Conservation (phyloP, 2,329 filamentous ascomycete genomes). For the Ophiostoma sp. region DNA sequence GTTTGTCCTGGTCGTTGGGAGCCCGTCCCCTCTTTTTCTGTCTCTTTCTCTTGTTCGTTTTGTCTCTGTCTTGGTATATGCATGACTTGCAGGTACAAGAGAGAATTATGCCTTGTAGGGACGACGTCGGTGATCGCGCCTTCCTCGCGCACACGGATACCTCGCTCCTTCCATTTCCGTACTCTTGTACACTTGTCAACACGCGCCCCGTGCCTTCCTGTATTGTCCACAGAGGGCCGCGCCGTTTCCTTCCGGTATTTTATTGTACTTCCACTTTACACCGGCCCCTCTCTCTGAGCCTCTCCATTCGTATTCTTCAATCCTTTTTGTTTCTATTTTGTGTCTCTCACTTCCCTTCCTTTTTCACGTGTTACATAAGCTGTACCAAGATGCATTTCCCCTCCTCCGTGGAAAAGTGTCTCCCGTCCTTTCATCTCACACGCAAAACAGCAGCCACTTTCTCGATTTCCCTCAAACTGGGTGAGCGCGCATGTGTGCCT, state of each 20-base stretch:
- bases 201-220: constrained; percentile 12
- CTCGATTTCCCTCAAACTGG: background rate
- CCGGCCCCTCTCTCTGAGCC: background rate
- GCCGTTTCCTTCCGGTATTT: background rate
- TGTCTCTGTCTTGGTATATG: background rate
- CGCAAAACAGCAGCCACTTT: background rate
- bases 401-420: background rate
- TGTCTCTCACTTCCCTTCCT: background rate
- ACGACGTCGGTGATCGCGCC: background rate
- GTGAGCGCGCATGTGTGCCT: no score
- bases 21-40: background rate
- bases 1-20: background rate
- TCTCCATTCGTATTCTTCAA: background rate
- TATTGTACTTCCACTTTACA: background rate
- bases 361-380: constrained; percentile 4
- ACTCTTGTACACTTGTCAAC: background rate
- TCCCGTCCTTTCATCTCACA: background rate
- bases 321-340: background rate
- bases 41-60: background rate
- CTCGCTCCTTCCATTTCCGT: background rate
- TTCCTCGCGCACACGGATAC: background rate
- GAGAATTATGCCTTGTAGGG: background rate
- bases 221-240: background rate
- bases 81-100: background rate
- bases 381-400: background rate